Percentiles rank a stretch among this genome's conserved stretches.
Evolutionary conservation across 257 asterid genomes (phyloP).

Genomic region (Primulina eburnea): DNA sequence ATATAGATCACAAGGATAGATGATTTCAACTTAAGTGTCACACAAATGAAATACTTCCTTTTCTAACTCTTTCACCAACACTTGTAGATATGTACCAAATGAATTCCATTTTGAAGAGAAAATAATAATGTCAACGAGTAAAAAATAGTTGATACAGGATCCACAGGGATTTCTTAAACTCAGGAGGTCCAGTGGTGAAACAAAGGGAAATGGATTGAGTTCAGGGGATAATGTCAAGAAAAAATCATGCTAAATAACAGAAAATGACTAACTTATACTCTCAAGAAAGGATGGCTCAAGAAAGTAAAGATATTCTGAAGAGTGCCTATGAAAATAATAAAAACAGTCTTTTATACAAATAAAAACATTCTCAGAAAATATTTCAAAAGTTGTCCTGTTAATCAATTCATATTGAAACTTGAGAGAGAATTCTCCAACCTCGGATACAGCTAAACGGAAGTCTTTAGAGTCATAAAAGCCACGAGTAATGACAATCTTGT

Average conservation of each 20-base stretch:
- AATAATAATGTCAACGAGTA: neutral
- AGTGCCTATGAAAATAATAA: neutral
- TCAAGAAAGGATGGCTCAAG: too few relatives aligned
- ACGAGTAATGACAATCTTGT: conserved; percentile 59
- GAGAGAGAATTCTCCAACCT: conserved; percentile 37
- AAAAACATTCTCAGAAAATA: neutral
- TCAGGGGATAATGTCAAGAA: neutral
- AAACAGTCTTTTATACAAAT: neutral
- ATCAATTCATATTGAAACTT: neutral
- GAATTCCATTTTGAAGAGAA: neutral
- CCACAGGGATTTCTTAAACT: neutral
- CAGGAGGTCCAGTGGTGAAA: neutral
- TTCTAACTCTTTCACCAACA: neutral
- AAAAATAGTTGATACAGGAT: neutral
- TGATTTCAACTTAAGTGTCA: neutral
- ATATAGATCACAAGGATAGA: neutral
- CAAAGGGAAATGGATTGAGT: neutral
- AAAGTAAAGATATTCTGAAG: neutral
- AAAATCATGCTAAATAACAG: neutral
- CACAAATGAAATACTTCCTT: neutral
- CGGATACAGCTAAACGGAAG: conserved; percentile 46
- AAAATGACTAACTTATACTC: neutral
- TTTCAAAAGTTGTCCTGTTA: neutral
- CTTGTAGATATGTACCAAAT: neutral
- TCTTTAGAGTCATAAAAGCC: conserved; percentile 72